Evolutionary conservation across 768 basidiomycete species (phyloP).

Genomic region (Pisolithus albus): DNA sequence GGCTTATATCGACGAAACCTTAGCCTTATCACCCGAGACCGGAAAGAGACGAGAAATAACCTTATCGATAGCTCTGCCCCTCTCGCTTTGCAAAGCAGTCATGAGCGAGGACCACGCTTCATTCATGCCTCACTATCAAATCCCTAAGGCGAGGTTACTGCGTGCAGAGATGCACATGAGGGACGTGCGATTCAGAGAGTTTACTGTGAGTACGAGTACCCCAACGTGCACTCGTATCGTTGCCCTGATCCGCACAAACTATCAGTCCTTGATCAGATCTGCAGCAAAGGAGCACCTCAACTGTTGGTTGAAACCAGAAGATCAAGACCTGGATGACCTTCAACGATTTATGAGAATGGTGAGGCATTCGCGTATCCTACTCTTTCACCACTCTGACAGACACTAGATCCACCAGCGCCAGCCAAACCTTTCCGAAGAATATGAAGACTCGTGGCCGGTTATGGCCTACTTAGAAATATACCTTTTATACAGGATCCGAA

Average conservation of each 20-base stretch:
- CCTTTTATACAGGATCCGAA: constrained; percentile 10
- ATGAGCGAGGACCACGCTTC: too few species aligned
- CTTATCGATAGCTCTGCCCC: too few species aligned
- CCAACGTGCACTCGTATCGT: background rate
- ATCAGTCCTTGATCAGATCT: constrained; percentile 2
- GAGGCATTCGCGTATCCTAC: background rate
- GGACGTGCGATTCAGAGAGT: background rate
- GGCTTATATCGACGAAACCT: too few species aligned
- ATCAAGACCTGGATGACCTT: constrained; percentile 7
- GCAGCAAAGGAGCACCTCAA: constrained; percentile 1
- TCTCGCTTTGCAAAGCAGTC: too few species aligned
- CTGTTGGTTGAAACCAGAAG: constrained; percentile 2
- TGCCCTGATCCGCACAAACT: background rate
- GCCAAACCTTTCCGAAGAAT: constrained; percentile 8
- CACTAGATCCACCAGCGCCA: constrained; percentile 1
- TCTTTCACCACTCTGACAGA: background rate
- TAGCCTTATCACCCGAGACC: too few species aligned
- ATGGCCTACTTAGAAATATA: constrained; percentile 2
- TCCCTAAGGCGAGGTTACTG: background rate
- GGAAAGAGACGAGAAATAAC: too few species aligned
- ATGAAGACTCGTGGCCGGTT: constrained; percentile 11
- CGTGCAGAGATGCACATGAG: background rate
- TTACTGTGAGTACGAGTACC: constrained; percentile 12
- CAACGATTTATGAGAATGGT: too few species aligned
- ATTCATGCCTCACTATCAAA: constrained; percentile 7